Conservation (phyloP, 805 yeast species). For the Saturnispora besseyi region DNA sequence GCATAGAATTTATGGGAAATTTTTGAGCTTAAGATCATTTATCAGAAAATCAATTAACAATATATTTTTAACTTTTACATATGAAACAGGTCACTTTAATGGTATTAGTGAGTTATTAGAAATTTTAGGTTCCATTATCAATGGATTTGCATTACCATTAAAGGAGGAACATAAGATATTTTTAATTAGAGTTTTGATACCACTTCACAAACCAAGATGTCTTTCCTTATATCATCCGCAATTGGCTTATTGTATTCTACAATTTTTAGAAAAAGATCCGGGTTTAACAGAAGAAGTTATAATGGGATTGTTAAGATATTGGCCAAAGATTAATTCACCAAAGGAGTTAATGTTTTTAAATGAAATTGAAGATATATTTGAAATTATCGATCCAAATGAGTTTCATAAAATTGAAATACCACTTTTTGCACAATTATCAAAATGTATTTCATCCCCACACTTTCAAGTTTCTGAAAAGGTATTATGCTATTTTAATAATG, state of each 20-base stretch:
- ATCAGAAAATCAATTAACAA: slow-evolving; percentile 87
- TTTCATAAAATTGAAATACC: slow-evolving; percentile 89
- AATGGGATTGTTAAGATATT: slow-evolving; percentile 82
- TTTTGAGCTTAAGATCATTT: slow-evolving; percentile 78
- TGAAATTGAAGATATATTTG: slow-evolving; percentile 94
- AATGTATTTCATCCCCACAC: slow-evolving; percentile 89
- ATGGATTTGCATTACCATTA: slow-evolving; percentile 94
- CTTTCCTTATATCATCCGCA: slow-evolving; percentile 92
- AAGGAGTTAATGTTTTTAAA: slow-evolving; percentile 94
- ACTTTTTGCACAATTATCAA: slow-evolving; percentile 84
- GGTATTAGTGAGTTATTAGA: slow-evolving; percentile 94
- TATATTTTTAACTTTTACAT: slow-evolving; percentile 85
- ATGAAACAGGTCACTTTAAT: slow-evolving; percentile 92
- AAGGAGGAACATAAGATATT: slow-evolving; percentile 96
- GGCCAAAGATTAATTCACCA: slow-evolving; percentile 95
- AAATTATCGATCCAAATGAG: slow-evolving; percentile 89
- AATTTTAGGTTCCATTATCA: slow-evolving; percentile 90
- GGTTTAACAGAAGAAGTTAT: slow-evolving; percentile 90
- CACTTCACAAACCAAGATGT: slow-evolving; percentile 86
- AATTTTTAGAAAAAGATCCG: slow-evolving; percentile 93
- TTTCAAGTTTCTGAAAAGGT: slow-evolving; percentile 97
- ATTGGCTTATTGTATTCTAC: slow-evolving; percentile 92
- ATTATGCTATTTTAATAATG: slow-evolving; percentile 88
- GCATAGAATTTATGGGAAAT: slow-evolving; percentile 94
- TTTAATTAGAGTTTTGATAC: slow-evolving; percentile 75